Conservation (phyloP, 2,329 filamentous ascomycete species). For the Colletotrichum lupini region DNA sequence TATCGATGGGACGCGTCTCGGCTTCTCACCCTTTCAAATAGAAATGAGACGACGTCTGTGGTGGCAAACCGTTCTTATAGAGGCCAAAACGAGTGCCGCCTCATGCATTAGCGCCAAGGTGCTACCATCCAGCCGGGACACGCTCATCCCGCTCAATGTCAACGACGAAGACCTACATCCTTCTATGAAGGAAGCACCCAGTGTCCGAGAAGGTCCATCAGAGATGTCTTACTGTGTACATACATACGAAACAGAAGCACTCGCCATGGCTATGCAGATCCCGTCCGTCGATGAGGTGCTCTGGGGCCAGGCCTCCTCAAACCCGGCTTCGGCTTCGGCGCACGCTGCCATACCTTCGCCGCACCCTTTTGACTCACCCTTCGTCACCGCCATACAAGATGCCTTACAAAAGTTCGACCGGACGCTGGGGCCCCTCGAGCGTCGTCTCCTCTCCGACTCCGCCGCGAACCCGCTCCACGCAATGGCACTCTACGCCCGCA, state of each 20-base stretch:
- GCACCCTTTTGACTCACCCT: not conserved
- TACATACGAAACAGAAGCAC: slow-evolving; percentile 1
- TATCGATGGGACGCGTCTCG: slow-evolving; percentile 52
- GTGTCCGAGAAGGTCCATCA: not conserved
- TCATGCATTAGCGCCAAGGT: not conserved
- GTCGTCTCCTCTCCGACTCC: not conserved
- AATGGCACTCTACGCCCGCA: not conserved
- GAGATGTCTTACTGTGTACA: slow-evolving; percentile 6
- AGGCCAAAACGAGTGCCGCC: not conserved
- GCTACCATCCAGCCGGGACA: not conserved
- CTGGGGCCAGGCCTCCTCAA: not conserved
- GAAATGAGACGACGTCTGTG: slow-evolving; percentile 16
- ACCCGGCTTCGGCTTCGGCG: too few relatives aligned
- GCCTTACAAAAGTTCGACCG: not conserved
- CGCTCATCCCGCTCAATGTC: slow-evolving; percentile 1
- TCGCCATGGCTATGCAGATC: not conserved
- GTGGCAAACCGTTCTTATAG: slow-evolving; percentile 10
- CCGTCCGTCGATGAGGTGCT: not conserved
- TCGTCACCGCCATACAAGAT: not conserved
- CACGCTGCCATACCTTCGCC: not conserved
- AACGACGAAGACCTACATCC: slow-evolving; percentile 1
- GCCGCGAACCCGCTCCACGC: slow-evolving; percentile 7
- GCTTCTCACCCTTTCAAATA: not conserved
- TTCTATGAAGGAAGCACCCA: not conserved
- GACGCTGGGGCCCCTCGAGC: not conserved